Evolutionary conservation across 805 yeast species (phyloP), one percentile per base, ranked within the genome.

Genomic region (Candida endomychidarum): DNA sequence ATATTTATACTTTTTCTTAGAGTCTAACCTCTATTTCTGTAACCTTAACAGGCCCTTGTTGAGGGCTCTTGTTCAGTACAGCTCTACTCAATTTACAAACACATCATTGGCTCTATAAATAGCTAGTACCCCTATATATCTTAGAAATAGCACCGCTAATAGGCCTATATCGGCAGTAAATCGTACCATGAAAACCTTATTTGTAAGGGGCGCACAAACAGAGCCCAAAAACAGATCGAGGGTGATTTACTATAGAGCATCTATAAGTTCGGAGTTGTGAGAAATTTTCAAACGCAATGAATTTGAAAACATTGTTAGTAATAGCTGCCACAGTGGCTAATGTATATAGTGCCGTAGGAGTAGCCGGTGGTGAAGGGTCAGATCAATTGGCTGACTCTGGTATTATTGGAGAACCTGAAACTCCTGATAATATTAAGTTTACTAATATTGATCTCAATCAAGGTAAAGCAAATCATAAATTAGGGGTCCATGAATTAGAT

Each of bases 401-500:
- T 5, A 18, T 14, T 18, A 15, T 18, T 3, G 20, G 10, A 6
- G 34, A 28, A 5, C 32, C 38, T 8, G 42, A 39, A 26, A 28
- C 36, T 20, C 44, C 51, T 1, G 41, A 41, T 12, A 46, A 37
- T 17, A 39, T 42, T 6, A 45, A 45, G 24, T 45, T 49, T 35
- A 47, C 53, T 4, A 37, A 47, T 4, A 21, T 49, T 15, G 40
- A 49, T 26, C 22, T 49, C 12, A 25, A 29, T 5, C 20, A 15
- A 10, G 50, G 55, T 2, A 49, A 45, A 26, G 26, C 40, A 12
- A 24, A 42, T n/a, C 40, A 40, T 24, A 53, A 44, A 28, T 36
- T 61, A 21, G 53, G 54, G 14, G 56, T 58, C 15, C 47, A 51
- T 18, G 34, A 35, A 7, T 21, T 60, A 12, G 53, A 48, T 10